Conservation (phyloP, 129 eudicot genomes). For the Glebionis coronaria region DNA sequence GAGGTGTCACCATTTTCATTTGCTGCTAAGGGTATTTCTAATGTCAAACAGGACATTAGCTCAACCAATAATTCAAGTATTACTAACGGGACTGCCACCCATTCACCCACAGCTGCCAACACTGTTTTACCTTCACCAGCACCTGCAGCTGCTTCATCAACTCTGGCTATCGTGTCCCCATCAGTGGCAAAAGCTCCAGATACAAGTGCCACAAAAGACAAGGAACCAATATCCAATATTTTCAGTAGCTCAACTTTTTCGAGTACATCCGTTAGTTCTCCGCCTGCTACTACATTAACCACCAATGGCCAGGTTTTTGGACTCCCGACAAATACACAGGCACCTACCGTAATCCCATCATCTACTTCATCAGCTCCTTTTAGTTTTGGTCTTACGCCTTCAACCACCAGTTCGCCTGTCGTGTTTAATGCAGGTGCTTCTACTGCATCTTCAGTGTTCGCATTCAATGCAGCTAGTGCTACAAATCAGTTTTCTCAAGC, state of each 20-base stretch:
- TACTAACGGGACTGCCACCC: slow-evolving; percentile 41
- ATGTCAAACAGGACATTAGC: slow-evolving; percentile 6
- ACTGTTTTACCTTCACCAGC: slow-evolving; percentile 31
- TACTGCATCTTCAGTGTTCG: slow-evolving; percentile 43
- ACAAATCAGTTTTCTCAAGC: slow-evolving; percentile 34
- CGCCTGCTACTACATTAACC: slow-evolving; percentile 33
- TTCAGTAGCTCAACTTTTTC: slow-evolving; percentile 24
- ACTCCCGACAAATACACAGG: slow-evolving; percentile 27
- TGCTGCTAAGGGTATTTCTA: slow-evolving; percentile 26
- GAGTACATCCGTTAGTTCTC: slow-evolving; percentile 30
- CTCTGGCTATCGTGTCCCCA: slow-evolving; percentile 2
- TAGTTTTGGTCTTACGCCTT: slow-evolving; percentile 33
- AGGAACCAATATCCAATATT: slow-evolving; percentile 23
- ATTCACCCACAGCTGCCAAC: slow-evolving; percentile 27
- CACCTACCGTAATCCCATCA: slow-evolving; percentile 33
- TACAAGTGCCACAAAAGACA: slow-evolving; percentile 26
- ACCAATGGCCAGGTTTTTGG: slow-evolving; percentile 16
- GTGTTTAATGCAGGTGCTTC: slow-evolving; percentile 45
- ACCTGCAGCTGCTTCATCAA: slow-evolving; percentile 29
- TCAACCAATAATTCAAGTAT: slow-evolving; percentile 23
- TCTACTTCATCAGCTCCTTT: no score
- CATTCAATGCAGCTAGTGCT: slow-evolving; percentile 43
- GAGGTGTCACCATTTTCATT: slow-evolving; percentile 22
- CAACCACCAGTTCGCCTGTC: slow-evolving; percentile 32
- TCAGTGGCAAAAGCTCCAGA: slow-evolving; percentile 27